phyloP scores from a whole-genome alignment of 1,284 basidiomycete species.

The Trametes hirsuta region DNA sequence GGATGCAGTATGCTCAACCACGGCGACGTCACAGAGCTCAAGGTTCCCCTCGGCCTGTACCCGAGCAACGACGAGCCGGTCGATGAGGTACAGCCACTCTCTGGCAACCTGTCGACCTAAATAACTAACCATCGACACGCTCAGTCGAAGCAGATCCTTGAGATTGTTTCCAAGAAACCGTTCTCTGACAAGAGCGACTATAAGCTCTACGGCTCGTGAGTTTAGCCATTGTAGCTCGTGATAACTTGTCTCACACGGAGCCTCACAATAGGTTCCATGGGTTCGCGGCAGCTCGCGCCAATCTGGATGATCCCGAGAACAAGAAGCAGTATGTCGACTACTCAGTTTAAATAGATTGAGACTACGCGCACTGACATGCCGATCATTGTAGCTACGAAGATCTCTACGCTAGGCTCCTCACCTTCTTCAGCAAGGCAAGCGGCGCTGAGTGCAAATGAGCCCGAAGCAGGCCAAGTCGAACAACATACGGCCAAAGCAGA shows the following conservation, averaged over 20 bases:
- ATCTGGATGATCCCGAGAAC: slow-evolving; percentile 66
- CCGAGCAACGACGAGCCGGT: slow-evolving; percentile 63
- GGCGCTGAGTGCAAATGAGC: slow-evolving; percentile 10
- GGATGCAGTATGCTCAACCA: slow-evolving; percentile 56
- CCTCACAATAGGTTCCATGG: slow-evolving; percentile 59
- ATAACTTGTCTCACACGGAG: slow-evolving; percentile 14
- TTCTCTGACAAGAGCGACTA: slow-evolving; percentile 57
- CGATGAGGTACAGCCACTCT: slow-evolving; percentile 47
- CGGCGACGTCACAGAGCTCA: slow-evolving; percentile 52
- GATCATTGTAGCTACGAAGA: slow-evolving; percentile 53
- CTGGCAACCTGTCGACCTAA: background rate
- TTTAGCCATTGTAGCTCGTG: slow-evolving; percentile 3
- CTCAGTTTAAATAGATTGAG: background rate
- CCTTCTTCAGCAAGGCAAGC: slow-evolving; percentile 48
- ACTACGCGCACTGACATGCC: slow-evolving; percentile 9
- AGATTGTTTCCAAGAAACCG: slow-evolving; percentile 52
- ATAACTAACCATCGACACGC: background rate
- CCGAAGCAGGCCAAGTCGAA: background rate
- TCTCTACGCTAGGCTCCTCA: slow-evolving; percentile 57
- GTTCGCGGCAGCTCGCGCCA: slow-evolving; percentile 72
- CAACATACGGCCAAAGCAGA: background rate
- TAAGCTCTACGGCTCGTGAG: slow-evolving; percentile 58
- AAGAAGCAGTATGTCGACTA: slow-evolving; percentile 54
- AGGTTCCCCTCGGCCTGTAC: slow-evolving; percentile 62
- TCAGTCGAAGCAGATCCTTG: slow-evolving; percentile 57